Base-by-base conservation (phyloP, 202 grass and related monocot species). In the Miscanthus sacchariflorus region DNA sequence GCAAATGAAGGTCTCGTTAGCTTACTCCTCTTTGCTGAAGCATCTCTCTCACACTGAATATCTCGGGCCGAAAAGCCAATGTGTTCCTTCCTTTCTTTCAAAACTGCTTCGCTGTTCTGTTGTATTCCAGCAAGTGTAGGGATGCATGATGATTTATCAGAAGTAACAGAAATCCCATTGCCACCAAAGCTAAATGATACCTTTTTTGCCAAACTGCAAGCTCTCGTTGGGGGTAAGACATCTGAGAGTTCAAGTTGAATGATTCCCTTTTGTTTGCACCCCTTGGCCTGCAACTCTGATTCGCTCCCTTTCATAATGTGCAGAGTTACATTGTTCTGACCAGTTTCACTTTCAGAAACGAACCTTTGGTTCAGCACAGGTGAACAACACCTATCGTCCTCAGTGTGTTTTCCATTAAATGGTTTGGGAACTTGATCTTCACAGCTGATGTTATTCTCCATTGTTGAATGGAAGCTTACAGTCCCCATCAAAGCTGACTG, bases 351-450 rank as follows among this genome's bases (percentile, higher is more conserved):
- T 76, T 80, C 78, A 52, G 82, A 86, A 52, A 75, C 15, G 58
- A 88, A 44, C 59, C 72, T 83, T 84, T 35, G 69, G 54, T 78
- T 90, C 66, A 88, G 19, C 36, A 82, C 42, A 82, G 45, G 67
- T 83, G 77, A 49, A 83, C 7, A 15, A 69, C 82, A 78, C 36
- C 13, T 71, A 70, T 70, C 75, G 36, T 83, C 46, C 23, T 86
- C 73, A 45, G 50, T 68, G 76, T 76, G 7, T 43, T 86, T 80
- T 79, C 63, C 49, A 78, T 15, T 49, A 54, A 85, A 64, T 83
- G 86, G 68, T 88, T 85, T 82, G 69, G 70, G 68, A 74, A 76
- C 78, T 80, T 86, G 83, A 82, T 88, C 79, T 70, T 86, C 86
- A 48, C 44, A 76, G 40, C 18, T 85, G 58, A 44, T 85, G 64